A percentile compares a stretch with the other conserved stretches of the same genome.
Conservation (phyloP, 2,329 filamentous ascomycete species). For the Apiospora koreana region DNA sequence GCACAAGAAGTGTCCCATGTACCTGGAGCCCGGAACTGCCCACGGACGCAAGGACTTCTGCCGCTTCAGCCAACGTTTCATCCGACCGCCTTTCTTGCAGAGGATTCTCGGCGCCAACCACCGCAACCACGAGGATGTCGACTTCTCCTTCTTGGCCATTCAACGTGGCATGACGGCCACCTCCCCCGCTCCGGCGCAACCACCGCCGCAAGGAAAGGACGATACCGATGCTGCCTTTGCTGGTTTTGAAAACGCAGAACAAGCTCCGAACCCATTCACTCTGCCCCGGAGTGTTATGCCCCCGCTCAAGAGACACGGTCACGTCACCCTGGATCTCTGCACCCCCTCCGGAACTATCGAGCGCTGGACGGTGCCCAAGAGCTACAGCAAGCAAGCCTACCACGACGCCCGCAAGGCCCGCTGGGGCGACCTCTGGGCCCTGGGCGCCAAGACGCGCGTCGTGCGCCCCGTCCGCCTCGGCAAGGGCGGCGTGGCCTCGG, state of each 20-base stretch:
- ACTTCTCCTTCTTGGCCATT: conserved; percentile 87
- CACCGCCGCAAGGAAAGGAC: conserved; percentile 46
- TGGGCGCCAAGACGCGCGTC: conserved; percentile 86
- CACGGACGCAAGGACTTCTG: conserved; percentile 85
- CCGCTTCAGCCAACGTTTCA: conserved; percentile 86
- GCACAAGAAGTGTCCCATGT: conserved; percentile 88
- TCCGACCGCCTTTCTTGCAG: conserved; percentile 80
- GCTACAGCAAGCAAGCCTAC: conserved; percentile 79
- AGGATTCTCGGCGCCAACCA: conserved; percentile 67
- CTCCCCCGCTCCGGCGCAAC: conserved; percentile 11
- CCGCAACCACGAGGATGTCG: conserved; percentile 85
- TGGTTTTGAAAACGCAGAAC: conserved; percentile 63
- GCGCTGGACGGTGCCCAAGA: conserved; percentile 89
- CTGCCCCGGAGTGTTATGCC: conserved; percentile 78
- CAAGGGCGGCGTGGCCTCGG: conserved; percentile 34
- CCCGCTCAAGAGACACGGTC: conserved; percentile 84
- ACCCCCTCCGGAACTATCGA: conserved; percentile 84
- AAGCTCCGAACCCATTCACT: conserved; percentile 58
- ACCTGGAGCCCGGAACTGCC: conserved; percentile 67
- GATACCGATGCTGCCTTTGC: conserved; percentile 68
- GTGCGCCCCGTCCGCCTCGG: conserved; percentile 63
- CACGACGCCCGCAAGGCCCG: conserved; percentile 86
- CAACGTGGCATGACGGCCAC: conserved; percentile 68
- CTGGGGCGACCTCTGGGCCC: conserved; percentile 95
- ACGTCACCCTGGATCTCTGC: conserved; percentile 89